These are phyloP conservation scores for Microascus cirrosus DNA, from an alignment of 2,329 filamentous ascomycete species.

Conservation along the genomic window DNA sequence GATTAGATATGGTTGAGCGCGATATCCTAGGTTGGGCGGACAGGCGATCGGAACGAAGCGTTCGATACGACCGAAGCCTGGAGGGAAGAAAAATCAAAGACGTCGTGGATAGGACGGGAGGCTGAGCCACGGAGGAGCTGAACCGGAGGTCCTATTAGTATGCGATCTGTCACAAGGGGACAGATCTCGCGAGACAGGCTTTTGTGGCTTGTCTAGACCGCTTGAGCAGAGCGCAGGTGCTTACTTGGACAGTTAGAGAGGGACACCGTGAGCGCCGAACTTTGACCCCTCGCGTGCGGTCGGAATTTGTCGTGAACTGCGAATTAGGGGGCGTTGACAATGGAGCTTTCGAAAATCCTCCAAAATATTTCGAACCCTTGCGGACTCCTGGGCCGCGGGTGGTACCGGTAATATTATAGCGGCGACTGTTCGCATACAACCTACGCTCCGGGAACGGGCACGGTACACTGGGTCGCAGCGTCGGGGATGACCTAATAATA, in stretches of 20 bases:
- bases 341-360: not conserved
- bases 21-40: not conserved
- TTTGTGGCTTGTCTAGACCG: no score
- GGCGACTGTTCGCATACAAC: not conserved
- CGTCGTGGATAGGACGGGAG: not conserved
- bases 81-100: not conserved
- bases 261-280: not conserved
- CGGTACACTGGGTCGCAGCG: not conserved
- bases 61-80: not conserved
- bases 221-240: not conserved
- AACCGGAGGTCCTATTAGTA: not conserved
- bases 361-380: not conserved
- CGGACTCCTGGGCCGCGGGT: not conserved
- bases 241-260: not conserved
- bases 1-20: not conserved
- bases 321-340: not conserved
- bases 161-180: not conserved
- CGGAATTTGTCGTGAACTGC: not conserved
- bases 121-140: not conserved
- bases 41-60: not conserved
- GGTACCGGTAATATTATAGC: not conserved
- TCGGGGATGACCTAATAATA: not conserved
- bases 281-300: not conserved
- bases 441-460: not conserved
- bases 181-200: not conserved